Evolutionary conservation across 2,329 filamentous ascomycete genomes (phyloP).

Genomic region (Alternaria gansuensis): DNA sequence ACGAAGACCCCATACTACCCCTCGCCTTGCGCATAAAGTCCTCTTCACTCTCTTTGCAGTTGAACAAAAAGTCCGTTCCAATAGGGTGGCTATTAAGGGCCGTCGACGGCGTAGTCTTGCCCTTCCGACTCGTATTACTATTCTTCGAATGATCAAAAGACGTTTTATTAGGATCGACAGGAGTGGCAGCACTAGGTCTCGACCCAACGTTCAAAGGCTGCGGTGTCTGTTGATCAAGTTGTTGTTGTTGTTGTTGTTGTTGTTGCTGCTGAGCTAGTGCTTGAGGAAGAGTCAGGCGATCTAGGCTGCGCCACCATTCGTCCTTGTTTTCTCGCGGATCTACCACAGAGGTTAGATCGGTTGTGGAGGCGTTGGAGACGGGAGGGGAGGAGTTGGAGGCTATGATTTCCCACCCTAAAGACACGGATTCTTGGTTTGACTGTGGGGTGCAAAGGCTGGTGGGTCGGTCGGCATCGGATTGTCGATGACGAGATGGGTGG

Average conservation of each 20-base stretch:
- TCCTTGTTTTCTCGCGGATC: slow-evolving; percentile 29
- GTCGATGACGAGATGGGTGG: slow-evolving; percentile 24
- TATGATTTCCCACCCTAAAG: slow-evolving; percentile 30
- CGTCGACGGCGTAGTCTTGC: slow-evolving; percentile 1
- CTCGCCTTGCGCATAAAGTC: slow-evolving; percentile 10
- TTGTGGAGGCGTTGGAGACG: slow-evolving; percentile 27
- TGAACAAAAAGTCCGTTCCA: slow-evolving; percentile 5
- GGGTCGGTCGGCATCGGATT: slow-evolving; percentile 17
- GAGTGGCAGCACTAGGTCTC: not conserved
- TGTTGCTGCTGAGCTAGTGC: slow-evolving; percentile 5
- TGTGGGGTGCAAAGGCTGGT: not conserved
- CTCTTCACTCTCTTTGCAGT: slow-evolving; percentile 5
- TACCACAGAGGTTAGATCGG: slow-evolving; percentile 33
- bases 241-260: slow-evolving; percentile 1
- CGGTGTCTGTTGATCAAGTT: not conserved
- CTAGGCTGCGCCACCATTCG: slow-evolving; percentile 25
- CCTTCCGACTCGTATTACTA: not conserved
- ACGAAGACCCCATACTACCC: not conserved
- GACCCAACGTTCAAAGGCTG: not conserved
- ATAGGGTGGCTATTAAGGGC: slow-evolving; percentile 1
- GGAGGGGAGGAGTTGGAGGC: slow-evolving; percentile 19
- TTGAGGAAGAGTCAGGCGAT: slow-evolving; percentile 17
- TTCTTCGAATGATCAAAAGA: not conserved
- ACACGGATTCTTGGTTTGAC: slow-evolving; percentile 11
- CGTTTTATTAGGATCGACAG: not conserved